A percentile compares a stretch with the other conserved stretches of the same genome.
Conservation (phyloP, 306 rosid genomes). For the Styphnolobium japonicum region DNA sequence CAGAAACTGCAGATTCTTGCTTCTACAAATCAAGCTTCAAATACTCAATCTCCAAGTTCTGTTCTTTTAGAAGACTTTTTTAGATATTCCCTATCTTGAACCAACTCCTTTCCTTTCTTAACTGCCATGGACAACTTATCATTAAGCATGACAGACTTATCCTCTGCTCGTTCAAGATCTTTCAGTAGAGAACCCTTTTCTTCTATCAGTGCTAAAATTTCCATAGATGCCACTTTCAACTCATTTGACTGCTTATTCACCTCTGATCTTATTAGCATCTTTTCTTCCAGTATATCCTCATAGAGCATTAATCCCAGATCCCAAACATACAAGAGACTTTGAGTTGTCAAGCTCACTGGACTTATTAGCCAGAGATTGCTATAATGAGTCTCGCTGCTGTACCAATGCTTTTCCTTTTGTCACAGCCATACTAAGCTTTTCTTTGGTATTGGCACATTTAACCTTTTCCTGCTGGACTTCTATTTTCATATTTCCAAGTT, state of each 20-base stretch:
- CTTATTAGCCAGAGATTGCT: slow-evolving; percentile 52
- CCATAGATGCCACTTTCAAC: slow-evolving; percentile 40
- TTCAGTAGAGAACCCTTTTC: slow-evolving; percentile 47
- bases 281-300: too few species aligned
- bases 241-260: too few species aligned
- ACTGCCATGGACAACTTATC: slow-evolving; percentile 74
- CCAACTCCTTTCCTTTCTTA: slow-evolving; percentile 73
- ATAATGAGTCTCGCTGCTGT: slow-evolving; percentile 57
- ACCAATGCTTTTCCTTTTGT: slow-evolving; percentile 71
- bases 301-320: too few species aligned
- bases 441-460: slow-evolving; percentile 48
- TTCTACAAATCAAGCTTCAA: too few species aligned
- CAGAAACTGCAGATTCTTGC: too few species aligned
- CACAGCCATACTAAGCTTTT: slow-evolving; percentile 62
- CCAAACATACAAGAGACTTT: too few species aligned
- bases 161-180: slow-evolving; percentile 52
- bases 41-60: slow-evolving; percentile 58
- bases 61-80: slow-evolving; percentile 46
- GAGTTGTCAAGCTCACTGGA: slow-evolving; percentile 49
- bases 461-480: slow-evolving; percentile 59
- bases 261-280: too few species aligned
- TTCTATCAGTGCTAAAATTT: slow-evolving; percentile 41
- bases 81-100: slow-evolving; percentile 66
- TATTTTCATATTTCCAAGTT: slow-evolving; percentile 44
- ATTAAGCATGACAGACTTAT: slow-evolving; percentile 52